phyloP scores from a whole-genome alignment of 805 yeast species.

The Spathaspora girioi region DNA sequence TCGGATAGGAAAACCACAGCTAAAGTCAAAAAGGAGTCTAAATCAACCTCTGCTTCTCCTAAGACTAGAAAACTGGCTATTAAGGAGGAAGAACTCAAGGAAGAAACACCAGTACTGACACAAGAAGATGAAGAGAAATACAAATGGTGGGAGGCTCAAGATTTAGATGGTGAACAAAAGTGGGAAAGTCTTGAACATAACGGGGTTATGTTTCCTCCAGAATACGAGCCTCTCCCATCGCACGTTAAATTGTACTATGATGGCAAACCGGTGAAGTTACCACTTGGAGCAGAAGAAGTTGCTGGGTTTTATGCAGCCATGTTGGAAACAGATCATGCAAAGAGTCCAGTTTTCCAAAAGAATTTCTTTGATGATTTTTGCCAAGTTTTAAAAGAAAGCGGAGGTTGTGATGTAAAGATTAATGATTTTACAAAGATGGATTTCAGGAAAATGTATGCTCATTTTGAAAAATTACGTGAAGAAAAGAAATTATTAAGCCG shows the following conservation, averaged over 20 bases:
- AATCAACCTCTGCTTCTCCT: background rate
- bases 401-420: slow-evolving; percentile 72
- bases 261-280: slow-evolving; percentile 70
- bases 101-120: slow-evolving; percentile 5
- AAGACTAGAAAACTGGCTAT: background rate
- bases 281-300: slow-evolving; percentile 87
- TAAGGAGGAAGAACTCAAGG: slow-evolving; percentile 3
- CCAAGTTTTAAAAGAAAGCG: slow-evolving; percentile 62
- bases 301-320: slow-evolving; percentile 94
- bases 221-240: slow-evolving; percentile 79
- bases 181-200: slow-evolving; percentile 86
- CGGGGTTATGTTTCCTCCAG: slow-evolving; percentile 94
- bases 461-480: slow-evolving; percentile 67
- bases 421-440: slow-evolving; percentile 67
- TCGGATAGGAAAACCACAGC: background rate
- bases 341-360: slow-evolving; percentile 79
- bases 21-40: slow-evolving; percentile 6
- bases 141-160: slow-evolving; percentile 86
- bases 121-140: slow-evolving; percentile 46
- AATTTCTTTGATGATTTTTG: slow-evolving; percentile 83
- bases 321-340: slow-evolving; percentile 83
- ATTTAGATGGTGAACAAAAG: slow-evolving; percentile 66
- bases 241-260: slow-evolving; percentile 73
- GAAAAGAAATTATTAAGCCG: slow-evolving; percentile 65
- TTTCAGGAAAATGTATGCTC: slow-evolving; percentile 67